Conservation (phyloP, 768 basidiomycete genomes). For the Pholiota molesta region DNA sequence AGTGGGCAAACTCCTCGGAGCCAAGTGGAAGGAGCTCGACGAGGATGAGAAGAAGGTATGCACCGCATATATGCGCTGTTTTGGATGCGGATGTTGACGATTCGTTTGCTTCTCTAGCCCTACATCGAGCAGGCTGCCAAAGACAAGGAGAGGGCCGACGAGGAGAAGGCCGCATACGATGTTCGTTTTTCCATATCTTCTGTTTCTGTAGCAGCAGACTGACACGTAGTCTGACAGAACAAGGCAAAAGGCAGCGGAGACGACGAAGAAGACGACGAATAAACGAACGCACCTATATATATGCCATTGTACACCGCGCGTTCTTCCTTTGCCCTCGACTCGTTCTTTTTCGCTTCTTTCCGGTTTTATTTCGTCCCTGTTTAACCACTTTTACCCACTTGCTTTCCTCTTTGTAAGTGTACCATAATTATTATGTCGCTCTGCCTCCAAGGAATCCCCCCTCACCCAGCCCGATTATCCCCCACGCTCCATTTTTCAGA, state of each 20-base stretch:
- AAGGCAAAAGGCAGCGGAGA: conserved; percentile 32
- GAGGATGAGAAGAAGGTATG: conserved; percentile 89
- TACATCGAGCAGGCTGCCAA: conserved; percentile 85
- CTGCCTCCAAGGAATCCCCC: neutral
- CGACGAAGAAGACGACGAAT: conserved; percentile 40
- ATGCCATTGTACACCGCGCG: neutral
- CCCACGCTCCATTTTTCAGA: neutral
- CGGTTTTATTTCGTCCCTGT: conserved; percentile 7
- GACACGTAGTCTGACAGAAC: conserved; percentile 17
- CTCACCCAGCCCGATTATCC: neutral
- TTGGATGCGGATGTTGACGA: conserved; percentile 10
- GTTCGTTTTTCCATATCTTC: conserved; percentile 25
- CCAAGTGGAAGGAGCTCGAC: conserved; percentile 95
- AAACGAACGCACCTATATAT: conserved; percentile 17
- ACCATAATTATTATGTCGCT: conserved; percentile 22
- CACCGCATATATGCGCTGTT: conserved; percentile 14
- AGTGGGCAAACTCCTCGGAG: conserved; percentile 92
- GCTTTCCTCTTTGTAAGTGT: conserved; percentile 21
- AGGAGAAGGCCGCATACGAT: conserved; percentile 67
- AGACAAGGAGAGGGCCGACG: conserved; percentile 88
- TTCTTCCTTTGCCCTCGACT: conserved; percentile 12
- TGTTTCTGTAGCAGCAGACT: neutral
- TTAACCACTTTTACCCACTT: conserved; percentile 8
- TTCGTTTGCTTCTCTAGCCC: conserved; percentile 51
- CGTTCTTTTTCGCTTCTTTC: conserved; percentile 6